Evolutionary conservation across 352 stramenopile genomes (phyloP).

Genomic region (Phytophthora uliginosa): DNA sequence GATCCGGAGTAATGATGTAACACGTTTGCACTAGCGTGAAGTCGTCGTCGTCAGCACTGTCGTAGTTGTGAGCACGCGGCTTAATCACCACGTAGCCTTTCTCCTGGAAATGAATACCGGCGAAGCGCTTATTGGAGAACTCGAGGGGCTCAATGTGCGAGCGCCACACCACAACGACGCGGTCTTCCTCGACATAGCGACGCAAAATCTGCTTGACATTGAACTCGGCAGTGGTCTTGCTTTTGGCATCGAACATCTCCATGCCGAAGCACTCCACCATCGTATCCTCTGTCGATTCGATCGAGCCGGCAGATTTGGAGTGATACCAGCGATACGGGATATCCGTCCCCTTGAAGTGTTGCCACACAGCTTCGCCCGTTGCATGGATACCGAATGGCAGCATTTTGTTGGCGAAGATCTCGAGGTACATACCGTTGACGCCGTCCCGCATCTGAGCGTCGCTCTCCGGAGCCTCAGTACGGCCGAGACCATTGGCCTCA

Average conservation of each 20-base stretch:
- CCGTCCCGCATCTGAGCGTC: conserved; percentile 43
- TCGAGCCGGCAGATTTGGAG: conserved; percentile 34
- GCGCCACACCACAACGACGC: conserved; percentile 67
- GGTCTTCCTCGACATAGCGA: conserved; percentile 48
- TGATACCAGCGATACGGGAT: conserved; percentile 40
- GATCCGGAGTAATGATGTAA: conserved; percentile 51
- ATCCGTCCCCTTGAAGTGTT: conserved; percentile 50
- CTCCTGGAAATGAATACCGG: conserved; percentile 47
- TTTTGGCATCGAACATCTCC: conserved; percentile 45
- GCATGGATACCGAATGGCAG: conserved; percentile 51
- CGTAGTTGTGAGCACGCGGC: conserved; percentile 18
- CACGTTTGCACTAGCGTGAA: conserved; percentile 48
- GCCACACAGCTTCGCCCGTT: conserved; percentile 45
- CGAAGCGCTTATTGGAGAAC: conserved; percentile 52
- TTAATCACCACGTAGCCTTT: conserved; percentile 49
- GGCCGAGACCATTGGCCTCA: conserved; percentile 42
- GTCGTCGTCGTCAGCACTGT: conserved; percentile 28
- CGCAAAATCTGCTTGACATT: conserved; percentile 46
- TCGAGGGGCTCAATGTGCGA: conserved; percentile 62
- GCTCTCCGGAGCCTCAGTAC: conserved; percentile 31
- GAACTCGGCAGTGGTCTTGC: conserved; percentile 40
- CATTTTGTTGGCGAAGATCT: conserved; percentile 51
- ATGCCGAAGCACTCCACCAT: conserved; percentile 48
- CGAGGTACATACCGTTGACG: conserved; percentile 35
- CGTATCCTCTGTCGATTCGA: conserved; percentile 42